Evolutionary conservation across 352 stramenopile species (phyloP).

Genomic region (Elongisporangium prolatum): DNA sequence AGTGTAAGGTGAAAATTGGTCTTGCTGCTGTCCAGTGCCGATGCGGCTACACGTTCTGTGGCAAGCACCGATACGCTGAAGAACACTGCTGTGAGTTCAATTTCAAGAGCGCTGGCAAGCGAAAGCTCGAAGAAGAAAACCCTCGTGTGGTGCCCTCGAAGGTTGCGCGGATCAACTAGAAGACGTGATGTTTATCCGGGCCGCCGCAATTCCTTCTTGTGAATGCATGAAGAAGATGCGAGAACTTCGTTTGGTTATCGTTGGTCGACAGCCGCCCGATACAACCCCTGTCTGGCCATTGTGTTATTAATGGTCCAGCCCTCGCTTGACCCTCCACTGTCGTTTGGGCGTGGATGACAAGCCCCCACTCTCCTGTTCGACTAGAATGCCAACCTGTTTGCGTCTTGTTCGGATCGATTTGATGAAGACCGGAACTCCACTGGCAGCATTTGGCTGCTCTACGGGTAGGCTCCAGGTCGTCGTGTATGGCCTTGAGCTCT

Average conservation of each 20-base stretch:
- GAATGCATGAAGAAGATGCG: not conserved
- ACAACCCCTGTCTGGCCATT: not conserved
- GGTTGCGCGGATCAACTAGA: constrained; percentile 85
- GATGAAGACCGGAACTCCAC: not conserved
- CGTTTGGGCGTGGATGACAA: not conserved
- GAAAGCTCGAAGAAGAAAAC: constrained; percentile 81
- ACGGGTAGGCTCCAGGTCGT: not conserved
- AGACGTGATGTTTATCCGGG: not conserved
- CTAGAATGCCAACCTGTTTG: not conserved
- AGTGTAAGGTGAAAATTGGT: constrained; percentile 83
- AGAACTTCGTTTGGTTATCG: not conserved
- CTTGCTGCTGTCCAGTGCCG: constrained; percentile 84
- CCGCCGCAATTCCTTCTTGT: not conserved
- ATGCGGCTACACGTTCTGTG: constrained; percentile 90
- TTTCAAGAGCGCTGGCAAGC: constrained; percentile 81
- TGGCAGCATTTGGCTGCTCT: not conserved
- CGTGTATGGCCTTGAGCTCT: not conserved
- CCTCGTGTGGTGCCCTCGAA: constrained; percentile 74
- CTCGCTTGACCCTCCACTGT: not conserved
- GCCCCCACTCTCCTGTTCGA: not conserved
- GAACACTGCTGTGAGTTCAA: constrained; percentile 87
- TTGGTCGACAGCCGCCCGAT: not conserved
- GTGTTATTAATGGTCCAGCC: too few species aligned
- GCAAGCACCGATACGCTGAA: constrained; percentile 86
- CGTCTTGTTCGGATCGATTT: not conserved